Evolutionary conservation across 2,329 filamentous ascomycete genomes (phyloP).

Genomic region (Dothideomycetes sp.): DNA sequence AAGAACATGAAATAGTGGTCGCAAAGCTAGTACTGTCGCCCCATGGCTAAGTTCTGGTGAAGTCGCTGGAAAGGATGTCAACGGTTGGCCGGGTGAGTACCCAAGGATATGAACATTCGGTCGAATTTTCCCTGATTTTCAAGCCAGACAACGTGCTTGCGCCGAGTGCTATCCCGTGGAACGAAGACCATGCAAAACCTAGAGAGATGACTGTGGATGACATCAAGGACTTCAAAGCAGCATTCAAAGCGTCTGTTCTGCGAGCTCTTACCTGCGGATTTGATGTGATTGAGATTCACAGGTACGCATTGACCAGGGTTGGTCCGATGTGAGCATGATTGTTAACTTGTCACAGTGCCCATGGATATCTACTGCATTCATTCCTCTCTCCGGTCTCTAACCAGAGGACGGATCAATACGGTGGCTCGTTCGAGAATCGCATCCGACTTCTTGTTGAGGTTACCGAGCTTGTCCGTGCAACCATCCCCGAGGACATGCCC

Average conservation of each 20-base stretch:
- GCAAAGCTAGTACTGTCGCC: constrained; percentile 48
- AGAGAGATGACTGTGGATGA: constrained; percentile 58
- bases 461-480: constrained; percentile 48
- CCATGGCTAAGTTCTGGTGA: constrained; percentile 51
- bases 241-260: constrained; percentile 52
- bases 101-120: no score
- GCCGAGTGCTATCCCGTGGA: constrained; percentile 51
- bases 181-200: constrained; percentile 48
- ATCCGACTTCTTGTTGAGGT: constrained; percentile 57
- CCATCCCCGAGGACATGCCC: constrained; percentile 57
- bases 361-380: constrained; percentile 62
- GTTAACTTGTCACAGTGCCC: constrained; percentile 71
- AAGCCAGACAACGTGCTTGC: constrained; percentile 42
- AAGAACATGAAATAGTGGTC: no score
- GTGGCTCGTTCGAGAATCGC: constrained; percentile 62
- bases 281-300: constrained; percentile 65
- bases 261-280: constrained; percentile 48
- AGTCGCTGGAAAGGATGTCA: constrained; percentile 39
- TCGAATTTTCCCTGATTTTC: no score
- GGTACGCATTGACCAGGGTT: no score
- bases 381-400: constrained; percentile 65
- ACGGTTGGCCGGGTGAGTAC: constrained; percentile 46
- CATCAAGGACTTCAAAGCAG: constrained; percentile 53
- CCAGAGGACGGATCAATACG: constrained; percentile 55
- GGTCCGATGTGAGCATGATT: no score